Conservation (phyloP, 179 eudicot species). For the Beta macrorhiza region DNA sequence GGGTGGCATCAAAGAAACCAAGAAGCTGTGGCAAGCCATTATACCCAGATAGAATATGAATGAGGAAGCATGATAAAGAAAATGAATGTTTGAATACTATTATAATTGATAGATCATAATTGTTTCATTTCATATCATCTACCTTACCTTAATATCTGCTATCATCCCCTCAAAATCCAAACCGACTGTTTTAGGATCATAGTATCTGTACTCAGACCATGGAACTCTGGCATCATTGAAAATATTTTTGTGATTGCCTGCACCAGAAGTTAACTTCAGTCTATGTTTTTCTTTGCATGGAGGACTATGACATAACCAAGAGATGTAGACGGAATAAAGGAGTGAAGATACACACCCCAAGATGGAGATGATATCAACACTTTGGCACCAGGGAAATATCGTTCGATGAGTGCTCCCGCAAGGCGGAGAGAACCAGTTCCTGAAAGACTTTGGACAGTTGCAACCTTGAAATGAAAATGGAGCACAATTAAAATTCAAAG, state of each 20-base stretch:
- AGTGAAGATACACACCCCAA: slow-evolving; percentile 63
- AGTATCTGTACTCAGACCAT: slow-evolving; percentile 93
- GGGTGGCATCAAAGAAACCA: neutral
- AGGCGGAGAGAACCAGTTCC: slow-evolving; percentile 96
- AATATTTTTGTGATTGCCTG: slow-evolving; percentile 94
- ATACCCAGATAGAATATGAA: neutral
- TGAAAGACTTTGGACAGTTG: slow-evolving; percentile 93
- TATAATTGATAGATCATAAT: neutral
- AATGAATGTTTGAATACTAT: neutral
- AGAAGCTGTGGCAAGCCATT: neutral
- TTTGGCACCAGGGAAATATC: slow-evolving; percentile 87
- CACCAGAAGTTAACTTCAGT: slow-evolving; percentile 17
- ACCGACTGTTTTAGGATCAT: slow-evolving; percentile 91
- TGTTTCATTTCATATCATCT: neutral
- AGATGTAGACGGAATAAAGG: slow-evolving; percentile 8
- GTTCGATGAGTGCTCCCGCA: slow-evolving; percentile 85
- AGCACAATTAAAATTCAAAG: slow-evolving; percentile 11
- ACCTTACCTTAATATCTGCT: slow-evolving; percentile 70
- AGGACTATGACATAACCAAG: neutral
- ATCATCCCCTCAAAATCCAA: slow-evolving; percentile 96
- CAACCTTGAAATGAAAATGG: slow-evolving; percentile 50
- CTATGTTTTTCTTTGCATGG: neutral
- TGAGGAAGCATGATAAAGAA: neutral
- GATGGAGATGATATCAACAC: slow-evolving; percentile 90
- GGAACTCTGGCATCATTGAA: slow-evolving; percentile 95